Evolutionary conservation across 371 early-diverging fungal species (phyloP), one percentile per base, ranked within the genome.

Genomic region (Mucor indicus): DNA sequence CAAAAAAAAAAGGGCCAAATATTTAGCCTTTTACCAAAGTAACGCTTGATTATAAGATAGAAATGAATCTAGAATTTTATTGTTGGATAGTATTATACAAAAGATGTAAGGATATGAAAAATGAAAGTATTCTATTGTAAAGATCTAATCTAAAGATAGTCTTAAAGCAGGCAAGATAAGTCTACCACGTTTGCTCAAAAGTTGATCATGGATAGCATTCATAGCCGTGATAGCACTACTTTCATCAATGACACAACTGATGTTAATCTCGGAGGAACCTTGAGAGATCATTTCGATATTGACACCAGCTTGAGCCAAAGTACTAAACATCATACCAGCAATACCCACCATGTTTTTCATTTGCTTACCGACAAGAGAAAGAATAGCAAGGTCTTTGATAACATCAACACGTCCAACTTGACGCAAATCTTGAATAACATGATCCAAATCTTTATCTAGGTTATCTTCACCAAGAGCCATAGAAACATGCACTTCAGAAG

Each of bases 241-340:
- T 53, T 86, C 87, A 23, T 83, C 81, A 61, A 97, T 92, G 7
- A 98, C 96, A 58, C 99, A 98, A 30, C 92, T 91, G 44, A 98
- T 96, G 62, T 97, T 98, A 67, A 97, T 97, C 72, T 98, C 98
- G 2, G 87, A 87, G 11, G 95, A 90, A 33, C 99, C 98, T 72
- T 98, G 98, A 9, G 93, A 93, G 53, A 98, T 96, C 95, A 98
- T 98, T 67, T 98, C 98, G 51, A 98, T 95, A 62, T 96, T 98
- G 57, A 97, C 88, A 44, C 84, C 79, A 42, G 90, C 85, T 36
- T 81, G 82, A 16, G 96, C 96, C 40, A 98, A 70, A 1, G 91
- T 90, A 17, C 80, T 77, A 67, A 98, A 98, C 94, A 98, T 94
- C 58, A 80, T 80, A 11, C 93, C 89, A 17, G 96, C 90, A 47